Percentiles rank a stretch among this genome's conserved stretches.
phyloP scores from a whole-genome alignment of 208 protist genomes.

The Crithidia brevicula region DNA sequence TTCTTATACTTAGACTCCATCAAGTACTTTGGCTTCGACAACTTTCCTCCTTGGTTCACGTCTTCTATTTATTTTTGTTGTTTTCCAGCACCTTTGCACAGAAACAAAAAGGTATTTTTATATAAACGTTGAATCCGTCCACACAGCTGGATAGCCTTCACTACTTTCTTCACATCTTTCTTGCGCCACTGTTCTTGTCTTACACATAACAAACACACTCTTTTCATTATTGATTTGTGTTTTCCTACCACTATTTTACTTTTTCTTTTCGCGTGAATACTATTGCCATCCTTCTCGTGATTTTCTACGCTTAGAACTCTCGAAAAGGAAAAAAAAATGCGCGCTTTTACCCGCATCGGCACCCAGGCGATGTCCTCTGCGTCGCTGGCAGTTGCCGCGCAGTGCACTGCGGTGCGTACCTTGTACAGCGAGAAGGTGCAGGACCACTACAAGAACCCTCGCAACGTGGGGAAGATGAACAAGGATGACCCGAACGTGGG shows the following conservation, averaged over 20 bases:
- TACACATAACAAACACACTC: background rate
- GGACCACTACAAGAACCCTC: slow-evolving; percentile 99
- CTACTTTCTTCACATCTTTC: background rate
- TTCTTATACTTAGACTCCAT: too few species aligned
- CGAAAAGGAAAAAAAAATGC: slow-evolving; percentile 19
- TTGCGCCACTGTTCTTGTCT: background rate
- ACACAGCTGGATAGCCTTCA: background rate
- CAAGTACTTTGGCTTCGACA: too few species aligned
- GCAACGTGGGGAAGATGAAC: slow-evolving; percentile 98
- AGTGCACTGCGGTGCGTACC: slow-evolving; percentile 43
- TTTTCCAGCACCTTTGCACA: too few species aligned
- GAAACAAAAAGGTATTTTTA: background rate
- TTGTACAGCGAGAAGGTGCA: slow-evolving; percentile 97
- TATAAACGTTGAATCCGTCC: background rate
- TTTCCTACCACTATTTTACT: background rate
- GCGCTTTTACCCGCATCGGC: slow-evolving; percentile 20
- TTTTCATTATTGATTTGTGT: too few species aligned
- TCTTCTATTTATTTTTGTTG: too few species aligned
- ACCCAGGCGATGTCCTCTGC: slow-evolving; percentile 14
- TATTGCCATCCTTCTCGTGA: background rate
- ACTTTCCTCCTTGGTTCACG: too few species aligned
- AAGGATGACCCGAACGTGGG: slow-evolving; percentile 96
- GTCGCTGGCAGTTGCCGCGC: slow-evolving; percentile 6
- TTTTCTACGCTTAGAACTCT: background rate
- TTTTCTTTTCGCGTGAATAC: too few species aligned